Conservation (phyloP, 1,139 yeast genomes). For the Candida glucosophila region DNA sequence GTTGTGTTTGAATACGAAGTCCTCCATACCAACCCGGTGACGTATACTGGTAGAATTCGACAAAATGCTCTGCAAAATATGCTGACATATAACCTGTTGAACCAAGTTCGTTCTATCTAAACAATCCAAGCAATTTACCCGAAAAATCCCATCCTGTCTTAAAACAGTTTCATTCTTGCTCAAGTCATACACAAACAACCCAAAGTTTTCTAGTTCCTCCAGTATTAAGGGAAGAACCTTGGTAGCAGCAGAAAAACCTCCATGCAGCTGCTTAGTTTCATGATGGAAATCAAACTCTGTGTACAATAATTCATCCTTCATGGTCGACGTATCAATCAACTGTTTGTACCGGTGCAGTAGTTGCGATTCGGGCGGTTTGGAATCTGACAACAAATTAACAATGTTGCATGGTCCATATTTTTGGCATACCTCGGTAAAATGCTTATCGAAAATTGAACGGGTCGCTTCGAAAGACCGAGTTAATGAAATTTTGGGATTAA, state of each 20-base stretch:
- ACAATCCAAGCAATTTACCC: constrained; percentile 93
- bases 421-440: constrained; percentile 59
- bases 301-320: constrained; percentile 42
- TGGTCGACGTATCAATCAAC: constrained; percentile 38
- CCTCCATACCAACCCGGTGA: constrained; percentile 24
- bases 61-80: constrained; percentile 52
- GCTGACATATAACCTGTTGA: constrained; percentile 68
- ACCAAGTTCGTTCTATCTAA: constrained; percentile 88
- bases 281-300: constrained; percentile 92
- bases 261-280: constrained; percentile 65
- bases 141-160: constrained; percentile 81
- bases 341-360: constrained; percentile 60
- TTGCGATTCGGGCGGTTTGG: constrained; percentile 69
- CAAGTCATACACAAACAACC: constrained; percentile 64
- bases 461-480: constrained; percentile 89
- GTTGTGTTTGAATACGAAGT: constrained; percentile 60
- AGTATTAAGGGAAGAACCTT: constrained; percentile 58
- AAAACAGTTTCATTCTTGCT: constrained; percentile 42
- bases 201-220: constrained; percentile 65
- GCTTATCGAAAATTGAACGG: constrained; percentile 80
- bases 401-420: constrained; percentile 84
- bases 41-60: constrained; percentile 11
- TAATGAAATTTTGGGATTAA: constrained; percentile 77
- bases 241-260: constrained; percentile 80
- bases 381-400: constrained; percentile 67